phyloP scores from a whole-genome alignment of 2,329 filamentous ascomycete species.

The Botrytis hyacinthi region DNA sequence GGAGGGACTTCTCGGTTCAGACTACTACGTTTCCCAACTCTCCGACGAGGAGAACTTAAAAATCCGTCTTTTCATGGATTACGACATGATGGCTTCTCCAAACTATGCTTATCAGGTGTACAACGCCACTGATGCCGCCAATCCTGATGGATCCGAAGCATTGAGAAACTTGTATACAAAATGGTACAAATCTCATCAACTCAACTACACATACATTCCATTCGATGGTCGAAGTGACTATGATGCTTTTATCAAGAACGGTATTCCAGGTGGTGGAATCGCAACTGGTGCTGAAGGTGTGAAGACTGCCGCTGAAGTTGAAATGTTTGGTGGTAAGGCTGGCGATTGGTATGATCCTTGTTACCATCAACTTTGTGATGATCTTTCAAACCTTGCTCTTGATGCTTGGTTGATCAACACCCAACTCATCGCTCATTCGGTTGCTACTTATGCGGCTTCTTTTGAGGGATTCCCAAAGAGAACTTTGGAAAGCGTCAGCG shows the following conservation, averaged over 20 bases:
- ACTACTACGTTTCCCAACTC: slow-evolving; percentile 57
- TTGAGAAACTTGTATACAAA: slow-evolving; percentile 65
- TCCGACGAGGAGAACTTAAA: slow-evolving; percentile 57
- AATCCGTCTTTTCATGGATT: slow-evolving; percentile 67
- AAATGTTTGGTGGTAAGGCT: slow-evolving; percentile 68
- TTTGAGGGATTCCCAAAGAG: slow-evolving; percentile 65
- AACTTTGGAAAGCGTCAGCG: slow-evolving; percentile 33
- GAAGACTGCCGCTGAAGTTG: slow-evolving; percentile 66
- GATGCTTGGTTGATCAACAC: slow-evolving; percentile 62
- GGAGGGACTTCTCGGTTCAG: slow-evolving; percentile 63
- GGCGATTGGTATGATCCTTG: slow-evolving; percentile 59
- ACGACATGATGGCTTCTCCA: slow-evolving; percentile 67
- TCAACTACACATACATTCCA: slow-evolving; percentile 67
- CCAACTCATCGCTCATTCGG: slow-evolving; percentile 67
- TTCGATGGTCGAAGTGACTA: slow-evolving; percentile 83
- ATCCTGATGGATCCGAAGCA: slow-evolving; percentile 69
- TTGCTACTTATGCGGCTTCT: slow-evolving; percentile 66
- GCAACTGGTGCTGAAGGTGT: slow-evolving; percentile 75
- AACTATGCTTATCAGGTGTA: slow-evolving; percentile 69
- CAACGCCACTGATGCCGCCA: slow-evolving; percentile 66
- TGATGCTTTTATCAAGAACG: slow-evolving; percentile 69
- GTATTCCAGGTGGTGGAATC: slow-evolving; percentile 72
- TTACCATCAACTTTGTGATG: slow-evolving; percentile 63
- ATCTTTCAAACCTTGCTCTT: slow-evolving; percentile 55
- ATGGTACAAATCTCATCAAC: slow-evolving; percentile 61